Conservation (phyloP, 176 grass and related monocot genomes). For the Bothriochloa decipiens region DNA sequence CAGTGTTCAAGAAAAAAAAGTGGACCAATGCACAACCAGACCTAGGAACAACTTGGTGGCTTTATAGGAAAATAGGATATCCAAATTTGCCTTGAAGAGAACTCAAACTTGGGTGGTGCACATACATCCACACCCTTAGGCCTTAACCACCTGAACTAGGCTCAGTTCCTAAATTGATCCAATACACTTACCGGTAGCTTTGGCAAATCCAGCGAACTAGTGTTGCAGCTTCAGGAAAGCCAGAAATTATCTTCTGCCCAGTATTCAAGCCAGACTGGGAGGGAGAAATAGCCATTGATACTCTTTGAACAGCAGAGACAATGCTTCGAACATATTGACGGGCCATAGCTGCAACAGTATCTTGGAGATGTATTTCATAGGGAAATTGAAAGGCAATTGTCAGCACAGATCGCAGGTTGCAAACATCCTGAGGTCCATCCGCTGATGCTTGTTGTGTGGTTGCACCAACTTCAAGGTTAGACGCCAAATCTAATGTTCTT, state of each 20-base stretch:
- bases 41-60: neutral
- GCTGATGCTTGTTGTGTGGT: constrained; percentile 48
- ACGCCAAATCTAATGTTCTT: constrained; percentile 92
- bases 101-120: neutral
- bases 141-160: neutral
- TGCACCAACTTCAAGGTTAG: constrained; percentile 85
- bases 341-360: constrained; percentile 83
- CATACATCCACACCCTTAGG: constrained; percentile 1
- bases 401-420: constrained; percentile 80
- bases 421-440: constrained; percentile 45
- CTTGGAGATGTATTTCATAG: constrained; percentile 88
- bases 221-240: constrained; percentile 83
- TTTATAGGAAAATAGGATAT: neutral
- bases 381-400: constrained; percentile 97
- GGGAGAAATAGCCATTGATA: constrained; percentile 78
- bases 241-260: constrained; percentile 65
- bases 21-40: neutral
- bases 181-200: constrained; percentile 81
- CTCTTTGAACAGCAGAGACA: constrained; percentile 86
- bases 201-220: constrained; percentile 87
- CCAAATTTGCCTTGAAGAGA: neutral
- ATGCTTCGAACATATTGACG: constrained; percentile 91
- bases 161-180: neutral
- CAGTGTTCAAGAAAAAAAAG: neutral
- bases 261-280: constrained; percentile 53